phyloP scores from a whole-genome alignment of 108 stramenopile genomes.

The Cylindrotheca fusiformis region DNA sequence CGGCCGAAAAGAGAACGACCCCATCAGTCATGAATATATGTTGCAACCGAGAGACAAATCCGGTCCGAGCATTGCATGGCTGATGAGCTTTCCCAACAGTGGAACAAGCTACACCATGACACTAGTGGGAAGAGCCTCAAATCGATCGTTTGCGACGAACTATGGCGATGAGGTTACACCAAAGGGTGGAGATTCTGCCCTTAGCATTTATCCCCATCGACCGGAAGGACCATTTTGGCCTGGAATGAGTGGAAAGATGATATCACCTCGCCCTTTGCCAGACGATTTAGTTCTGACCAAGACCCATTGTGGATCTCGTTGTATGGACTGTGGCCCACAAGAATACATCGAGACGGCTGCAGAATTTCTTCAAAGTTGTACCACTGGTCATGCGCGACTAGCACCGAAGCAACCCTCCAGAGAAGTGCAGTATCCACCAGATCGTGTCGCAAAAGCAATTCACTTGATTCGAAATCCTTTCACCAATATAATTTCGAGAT shows the following conservation, averaged over 20 bases:
- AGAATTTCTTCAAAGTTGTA: constrained; percentile 38
- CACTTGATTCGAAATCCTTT: constrained; percentile 72
- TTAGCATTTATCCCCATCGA: constrained; percentile 34
- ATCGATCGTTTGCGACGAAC: constrained; percentile 33
- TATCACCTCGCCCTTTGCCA: constrained; percentile 32
- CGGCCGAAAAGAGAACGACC: constrained; percentile 1
- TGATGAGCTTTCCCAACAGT: constrained; percentile 55
- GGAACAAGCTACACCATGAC: constrained; percentile 47
- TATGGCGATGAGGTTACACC: constrained; percentile 33
- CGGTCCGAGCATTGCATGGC: constrained; percentile 41
- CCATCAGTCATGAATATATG: constrained; percentile 19
- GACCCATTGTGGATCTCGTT: constrained; percentile 77
- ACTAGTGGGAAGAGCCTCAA: constrained; percentile 19
- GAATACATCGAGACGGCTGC: constrained; percentile 54
- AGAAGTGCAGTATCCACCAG: constrained; percentile 23
- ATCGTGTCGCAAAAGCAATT: constrained; percentile 59
- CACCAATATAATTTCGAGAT: constrained; percentile 68
- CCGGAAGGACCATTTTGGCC: constrained; percentile 54
- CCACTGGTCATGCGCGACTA: constrained; percentile 21
- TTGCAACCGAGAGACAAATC: constrained; percentile 23
- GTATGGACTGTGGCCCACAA: constrained; percentile 50
- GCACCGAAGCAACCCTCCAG: constrained; percentile 7
- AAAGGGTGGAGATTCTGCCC: constrained; percentile 11
- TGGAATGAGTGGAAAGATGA: constrained; percentile 28
- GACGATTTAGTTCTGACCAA: constrained; percentile 67